phyloP scores from a whole-genome alignment of 2,329 filamentous ascomycete genomes.

The Penicillium fuscoglaucum region DNA sequence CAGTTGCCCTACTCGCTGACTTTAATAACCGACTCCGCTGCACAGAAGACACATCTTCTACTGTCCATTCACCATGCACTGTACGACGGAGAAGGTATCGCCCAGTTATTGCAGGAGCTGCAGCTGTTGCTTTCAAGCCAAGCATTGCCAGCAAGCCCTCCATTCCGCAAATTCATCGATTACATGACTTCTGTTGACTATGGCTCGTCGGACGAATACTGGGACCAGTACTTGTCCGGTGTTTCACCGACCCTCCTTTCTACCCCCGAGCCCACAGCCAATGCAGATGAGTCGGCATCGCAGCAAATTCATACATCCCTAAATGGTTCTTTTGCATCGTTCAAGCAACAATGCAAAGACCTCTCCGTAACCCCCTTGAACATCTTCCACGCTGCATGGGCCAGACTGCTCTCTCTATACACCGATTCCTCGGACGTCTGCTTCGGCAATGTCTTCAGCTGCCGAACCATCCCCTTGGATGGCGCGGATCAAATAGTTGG shows the following conservation, averaged over 20 bases:
- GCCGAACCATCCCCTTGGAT: conserved; percentile 66
- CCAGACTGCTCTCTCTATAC: conserved; percentile 60
- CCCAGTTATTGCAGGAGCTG: conserved; percentile 68
- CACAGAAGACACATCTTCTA: conserved; percentile 28
- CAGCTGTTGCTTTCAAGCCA: conserved; percentile 57
- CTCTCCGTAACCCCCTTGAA: conserved; percentile 65
- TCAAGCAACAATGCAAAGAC: conserved; percentile 54
- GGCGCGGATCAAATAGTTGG: conserved; percentile 73
- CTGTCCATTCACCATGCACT: conserved; percentile 75
- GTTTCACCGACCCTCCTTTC: conserved; percentile 50
- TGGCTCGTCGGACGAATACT: conserved; percentile 61
- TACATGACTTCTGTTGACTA: conserved; percentile 56
- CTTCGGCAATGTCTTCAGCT: conserved; percentile 84
- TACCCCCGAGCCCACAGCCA: background rate
- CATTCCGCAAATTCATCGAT: conserved; percentile 65
- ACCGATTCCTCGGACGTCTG: conserved; percentile 66
- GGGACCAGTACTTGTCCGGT: conserved; percentile 57
- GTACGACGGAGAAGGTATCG: conserved; percentile 81
- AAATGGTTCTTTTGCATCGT: conserved; percentile 42
- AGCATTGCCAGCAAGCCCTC: conserved; percentile 50
- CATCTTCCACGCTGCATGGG: conserved; percentile 72
- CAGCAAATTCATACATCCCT: conserved; percentile 24
- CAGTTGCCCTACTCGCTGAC: conserved; percentile 33
- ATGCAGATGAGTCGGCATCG: conserved; percentile 13
- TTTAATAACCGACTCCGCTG: conserved; percentile 19